Conservation (phyloP, 495 filamentous ascomycete species). For the Trichoderma gamsii region DNA sequence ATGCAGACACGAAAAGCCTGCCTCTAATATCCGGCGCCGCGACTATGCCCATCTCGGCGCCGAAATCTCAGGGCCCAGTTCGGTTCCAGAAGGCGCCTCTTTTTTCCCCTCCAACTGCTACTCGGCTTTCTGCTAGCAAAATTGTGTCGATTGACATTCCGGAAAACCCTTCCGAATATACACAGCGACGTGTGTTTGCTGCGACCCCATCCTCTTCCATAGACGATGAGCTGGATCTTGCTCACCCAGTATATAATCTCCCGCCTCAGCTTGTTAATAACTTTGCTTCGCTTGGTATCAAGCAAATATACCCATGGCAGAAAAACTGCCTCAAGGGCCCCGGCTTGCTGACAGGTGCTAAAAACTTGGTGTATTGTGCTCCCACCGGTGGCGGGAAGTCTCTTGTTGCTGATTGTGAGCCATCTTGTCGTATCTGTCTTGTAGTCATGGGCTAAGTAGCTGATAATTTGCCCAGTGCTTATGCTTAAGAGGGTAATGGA, state of each 20-base stretch:
- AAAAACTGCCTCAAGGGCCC: slow-evolving; percentile 66
- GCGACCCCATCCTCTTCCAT: slow-evolving; percentile 46
- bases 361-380: slow-evolving; percentile 76
- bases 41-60: background rate
- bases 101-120: slow-evolving; percentile 19
- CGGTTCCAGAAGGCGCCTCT: slow-evolving; percentile 23
- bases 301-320: slow-evolving; percentile 75
- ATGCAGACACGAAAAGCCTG: background rate
- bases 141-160: slow-evolving; percentile 24
- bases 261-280: slow-evolving; percentile 56
- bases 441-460: slow-evolving; percentile 12
- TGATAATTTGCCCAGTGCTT: slow-evolving; percentile 36
- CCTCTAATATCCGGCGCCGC: background rate
- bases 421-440: background rate
- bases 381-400: slow-evolving; percentile 81
- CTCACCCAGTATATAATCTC: slow-evolving; percentile 60
- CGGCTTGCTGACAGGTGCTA: slow-evolving; percentile 58
- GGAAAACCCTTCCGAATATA: slow-evolving; percentile 36
- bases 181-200: slow-evolving; percentile 36
- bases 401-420: slow-evolving; percentile 55
- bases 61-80: slow-evolving; percentile 20
- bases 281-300: slow-evolving; percentile 58
- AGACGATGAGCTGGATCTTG: slow-evolving; percentile 57
- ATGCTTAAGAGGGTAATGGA: slow-evolving; percentile 68
- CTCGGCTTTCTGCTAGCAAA: slow-evolving; percentile 31